Base-by-base conservation (phyloP, 768 basidiomycete species). In the Mycena albidolilacea region DNA sequence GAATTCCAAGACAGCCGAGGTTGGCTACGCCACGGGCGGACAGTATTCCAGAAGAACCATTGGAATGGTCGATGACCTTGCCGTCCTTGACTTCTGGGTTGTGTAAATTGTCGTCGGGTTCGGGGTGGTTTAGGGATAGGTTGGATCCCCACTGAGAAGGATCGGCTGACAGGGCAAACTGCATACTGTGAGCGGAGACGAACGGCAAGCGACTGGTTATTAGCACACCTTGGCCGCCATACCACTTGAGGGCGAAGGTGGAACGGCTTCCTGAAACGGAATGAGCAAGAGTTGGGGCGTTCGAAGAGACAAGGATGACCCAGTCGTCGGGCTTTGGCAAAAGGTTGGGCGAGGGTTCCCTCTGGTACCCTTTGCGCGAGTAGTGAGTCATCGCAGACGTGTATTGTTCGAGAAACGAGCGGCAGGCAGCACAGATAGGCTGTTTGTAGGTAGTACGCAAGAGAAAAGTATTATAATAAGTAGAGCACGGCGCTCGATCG, bases 161-260 rank as follows among this genome's bases (percentile, higher is more conserved):
- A 81, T 94, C 93, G 1, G 93, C 88, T 3, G 92, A 89, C 35
- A 94, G 88, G 7, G 92, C 92, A 78, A 88, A 94, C 93, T 95
- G 23, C 7, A 54, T 19, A 35, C 17, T 12, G 6, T 48, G 14
- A 54, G 43, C 30, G 30, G 30, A 30, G 17, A 41, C 4, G 19
- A 57, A 39, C 7, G 23, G 3, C 7, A 50, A 23, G 41, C 4
- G 14, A 7, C 23, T 10, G 43, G 11, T 46, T 17, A 8, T 11
- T 35, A n/a, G 41, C 61, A 5, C 43, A 63, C 73, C 46, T 74
- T 74, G 48, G 55, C 69, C 11, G 73, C 15, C 15, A 74, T 1
- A 7, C 69, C 60, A 48, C 38, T 54, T 21, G 44, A 19, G 10
- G 46, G 67, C 12, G 67, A 60, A 37, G 59, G 41, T 11, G 48